These are phyloP conservation scores for Oxyria digyna DNA, from an alignment of 148 eudicot species.

Conservation along the genomic window DNA sequence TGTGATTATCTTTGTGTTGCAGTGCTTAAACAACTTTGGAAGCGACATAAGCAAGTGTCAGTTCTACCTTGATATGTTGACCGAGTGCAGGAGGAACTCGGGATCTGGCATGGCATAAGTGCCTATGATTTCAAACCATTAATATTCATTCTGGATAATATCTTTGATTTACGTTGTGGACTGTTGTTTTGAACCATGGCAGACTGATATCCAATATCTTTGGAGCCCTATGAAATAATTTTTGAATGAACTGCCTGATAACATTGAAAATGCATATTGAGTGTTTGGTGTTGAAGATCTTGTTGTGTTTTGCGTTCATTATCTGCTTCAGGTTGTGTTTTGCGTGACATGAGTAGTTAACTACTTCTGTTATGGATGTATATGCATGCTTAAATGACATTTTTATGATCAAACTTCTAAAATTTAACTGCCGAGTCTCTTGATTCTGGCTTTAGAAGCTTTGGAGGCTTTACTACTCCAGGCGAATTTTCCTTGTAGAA, in stretches of 20 bases:
- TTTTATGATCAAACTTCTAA: too few species aligned
- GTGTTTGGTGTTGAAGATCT: background rate
- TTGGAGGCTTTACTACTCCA: too few species aligned
- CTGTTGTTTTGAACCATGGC: background rate
- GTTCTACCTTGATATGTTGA: slow-evolving; percentile 19
- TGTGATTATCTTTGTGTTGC: background rate
- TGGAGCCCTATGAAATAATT: background rate
- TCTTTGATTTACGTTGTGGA: background rate
- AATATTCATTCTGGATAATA: background rate
- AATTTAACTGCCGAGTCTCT: too few species aligned
- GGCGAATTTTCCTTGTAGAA: too few species aligned
- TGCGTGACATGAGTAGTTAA: too few species aligned
- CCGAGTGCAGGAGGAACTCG: slow-evolving; percentile 11
- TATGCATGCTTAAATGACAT: too few species aligned
- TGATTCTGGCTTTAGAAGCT: too few species aligned
- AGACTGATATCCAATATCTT: background rate
- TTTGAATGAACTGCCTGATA: background rate
- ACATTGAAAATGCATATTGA: background rate
- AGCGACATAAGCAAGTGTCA: slow-evolving; percentile 18
- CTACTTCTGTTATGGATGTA: too few species aligned
- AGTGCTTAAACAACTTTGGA: slow-evolving; percentile 15
- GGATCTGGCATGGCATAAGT: slow-evolving; percentile 10
- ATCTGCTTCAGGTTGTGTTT: too few species aligned
- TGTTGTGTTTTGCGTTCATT: background rate
- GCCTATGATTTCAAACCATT: background rate